phyloP scores from a whole-genome alignment of 2,329 filamentous ascomycete species.

The Neocatenulostroma microsporum region DNA sequence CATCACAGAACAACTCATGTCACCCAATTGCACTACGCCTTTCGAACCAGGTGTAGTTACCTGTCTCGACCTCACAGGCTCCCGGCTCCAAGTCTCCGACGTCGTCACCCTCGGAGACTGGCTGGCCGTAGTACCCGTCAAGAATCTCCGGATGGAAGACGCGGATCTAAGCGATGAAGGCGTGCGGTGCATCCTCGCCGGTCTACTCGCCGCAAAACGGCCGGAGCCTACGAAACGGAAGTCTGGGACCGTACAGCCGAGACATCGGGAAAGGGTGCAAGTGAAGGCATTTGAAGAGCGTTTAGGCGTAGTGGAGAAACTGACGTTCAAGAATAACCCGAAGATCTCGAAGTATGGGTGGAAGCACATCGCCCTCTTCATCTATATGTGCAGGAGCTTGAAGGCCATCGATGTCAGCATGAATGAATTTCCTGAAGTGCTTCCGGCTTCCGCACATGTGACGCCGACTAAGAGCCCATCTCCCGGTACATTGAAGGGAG shows the following conservation, averaged over 20 bases:
- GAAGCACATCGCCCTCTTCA: slow-evolving; percentile 82
- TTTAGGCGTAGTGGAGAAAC: slow-evolving; percentile 72
- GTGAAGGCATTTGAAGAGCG: slow-evolving; percentile 32
- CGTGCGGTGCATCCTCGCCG: slow-evolving; percentile 75
- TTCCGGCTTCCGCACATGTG: slow-evolving; percentile 19
- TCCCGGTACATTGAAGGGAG: slow-evolving; percentile 22
- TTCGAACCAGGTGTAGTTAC: slow-evolving; percentile 66
- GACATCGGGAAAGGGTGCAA: slow-evolving; percentile 20
- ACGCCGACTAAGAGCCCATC: slow-evolving; percentile 18
- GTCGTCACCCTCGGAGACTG: slow-evolving; percentile 86
- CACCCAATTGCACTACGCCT: slow-evolving; percentile 56
- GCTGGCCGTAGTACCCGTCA: slow-evolving; percentile 84
- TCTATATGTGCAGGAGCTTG: slow-evolving; percentile 81
- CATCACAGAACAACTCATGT: slow-evolving; percentile 78
- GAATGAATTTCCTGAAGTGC: slow-evolving; percentile 61
- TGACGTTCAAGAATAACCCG: slow-evolving; percentile 80
- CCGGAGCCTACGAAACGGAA: slow-evolving; percentile 40
- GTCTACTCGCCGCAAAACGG: slow-evolving; percentile 70
- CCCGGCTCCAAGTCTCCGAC: slow-evolving; percentile 74
- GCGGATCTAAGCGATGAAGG: slow-evolving; percentile 82
- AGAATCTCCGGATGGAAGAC: slow-evolving; percentile 77
- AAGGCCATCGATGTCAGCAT: slow-evolving; percentile 81
- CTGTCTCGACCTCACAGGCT: slow-evolving; percentile 75
- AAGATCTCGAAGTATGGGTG: slow-evolving; percentile 82
- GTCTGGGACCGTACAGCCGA: slow-evolving; percentile 22